Evolutionary conservation across 768 basidiomycete genomes (phyloP).

Genomic region (Gymnopilus junonius): DNA sequence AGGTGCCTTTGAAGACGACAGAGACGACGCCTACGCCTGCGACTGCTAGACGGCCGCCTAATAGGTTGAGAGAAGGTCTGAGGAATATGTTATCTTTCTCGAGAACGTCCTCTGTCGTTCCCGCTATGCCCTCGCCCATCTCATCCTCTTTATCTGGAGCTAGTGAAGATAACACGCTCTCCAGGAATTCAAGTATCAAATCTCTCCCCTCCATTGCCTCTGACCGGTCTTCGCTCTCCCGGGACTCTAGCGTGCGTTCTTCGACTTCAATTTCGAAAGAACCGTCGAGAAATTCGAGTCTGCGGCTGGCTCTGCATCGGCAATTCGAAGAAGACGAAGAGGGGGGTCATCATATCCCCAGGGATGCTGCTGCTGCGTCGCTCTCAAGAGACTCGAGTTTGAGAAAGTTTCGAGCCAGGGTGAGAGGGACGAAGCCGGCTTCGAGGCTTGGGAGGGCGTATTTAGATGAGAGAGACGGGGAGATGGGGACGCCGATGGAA

Average conservation of each 20-base stretch:
- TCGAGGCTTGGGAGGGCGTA: conserved; percentile 22
- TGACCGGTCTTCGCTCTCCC: neutral
- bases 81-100: conserved; percentile 27
- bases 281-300: conserved; percentile 7
- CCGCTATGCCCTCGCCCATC: neutral
- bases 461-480: conserved; percentile 34
- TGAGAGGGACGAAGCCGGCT: conserved; percentile 32
- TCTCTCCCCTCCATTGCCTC: conserved; percentile 1
- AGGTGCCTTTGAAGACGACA: neutral
- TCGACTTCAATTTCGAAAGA: neutral
- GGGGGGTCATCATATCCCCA: no score
- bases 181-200: conserved; percentile 5
- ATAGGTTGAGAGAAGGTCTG: conserved; percentile 23
- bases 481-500: conserved; percentile 28
- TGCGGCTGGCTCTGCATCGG: neutral
- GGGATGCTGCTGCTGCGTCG: neutral
- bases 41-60: conserved; percentile 12
- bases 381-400: conserved; percentile 31
- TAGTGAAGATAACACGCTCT: neutral
- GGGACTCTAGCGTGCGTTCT: conserved; percentile 9
- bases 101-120: conserved; percentile 5
- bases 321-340: no score
- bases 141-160: neutral
- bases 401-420: conserved; percentile 32
- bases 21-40: neutral